Evolutionary conservation across 208 protist genomes (phyloP), one percentile per base, ranked within the genome.

Genomic region (Leishmania arabica): DNA sequence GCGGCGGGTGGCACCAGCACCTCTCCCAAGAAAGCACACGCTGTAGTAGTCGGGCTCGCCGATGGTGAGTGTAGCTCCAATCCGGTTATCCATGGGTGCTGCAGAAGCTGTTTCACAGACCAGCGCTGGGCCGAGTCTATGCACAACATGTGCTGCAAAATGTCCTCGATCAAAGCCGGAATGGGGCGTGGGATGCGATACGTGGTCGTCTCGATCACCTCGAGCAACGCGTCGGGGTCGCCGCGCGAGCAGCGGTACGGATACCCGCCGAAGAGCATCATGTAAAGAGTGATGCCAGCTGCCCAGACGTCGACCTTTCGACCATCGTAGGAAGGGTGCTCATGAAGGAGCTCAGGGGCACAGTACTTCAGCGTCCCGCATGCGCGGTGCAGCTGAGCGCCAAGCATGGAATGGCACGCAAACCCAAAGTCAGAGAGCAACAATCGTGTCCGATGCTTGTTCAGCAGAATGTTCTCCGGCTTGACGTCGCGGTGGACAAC

Each of bases 221-320:
- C 69, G 45, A 98, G 90, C 40, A 95, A 75, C 34, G 71, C 80
- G 47, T 97, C 93, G 4, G 88, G 73, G 82, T 89, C 84, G 0
- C 70, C 56, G n/a, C 56, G 73, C 19, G 81, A 27, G 77, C 98
- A 86, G 74, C 89, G 74, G 77, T 99, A 99, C 34, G 99, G 99
- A 51, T 99, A 91, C n/a, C 68, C 66, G 21, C 95, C 91, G 74
- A 97, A 98, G 47, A 99, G 88, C 90, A 98, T 93, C 47, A 97
- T 83, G 82, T 96, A 97, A 11, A 98, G 83, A 13, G 92, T 97
- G 5, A 98, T 93, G 51, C 96, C 96, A 31, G 93, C 86, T 1
- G 93, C 93, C 95, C 96, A 98, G 45, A 98, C 88, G 72, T 98
- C 96, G 53, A 95, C 93, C 75, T 95, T 92, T 13, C 94, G 91